Base-by-base conservation (phyloP, 352 stramenopile genomes). In the Chrysophaeum taylorii region DNA sequence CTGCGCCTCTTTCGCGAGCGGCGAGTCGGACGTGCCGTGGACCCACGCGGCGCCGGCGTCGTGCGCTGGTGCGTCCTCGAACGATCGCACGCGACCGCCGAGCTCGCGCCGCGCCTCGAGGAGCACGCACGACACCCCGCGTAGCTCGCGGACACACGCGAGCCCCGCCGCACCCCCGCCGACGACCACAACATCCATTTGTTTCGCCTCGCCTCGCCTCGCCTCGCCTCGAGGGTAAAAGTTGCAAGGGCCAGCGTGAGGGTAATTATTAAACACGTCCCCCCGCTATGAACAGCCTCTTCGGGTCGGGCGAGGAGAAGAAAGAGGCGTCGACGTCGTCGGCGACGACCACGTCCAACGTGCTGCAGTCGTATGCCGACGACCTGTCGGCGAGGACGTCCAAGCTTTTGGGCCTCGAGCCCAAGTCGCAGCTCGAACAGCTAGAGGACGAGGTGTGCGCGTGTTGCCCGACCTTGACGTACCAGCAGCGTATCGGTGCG, bases 21-120 rank as follows among this genome's bases (percentile, higher is more conserved):
- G 52, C 27, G 5, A 23, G 9, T 7, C 52, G 12, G 18, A 16
- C 50, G 14, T 25, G 9, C 52, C 52, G 52, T 63, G 52, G 27
- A 63, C 52, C 52, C 52, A 63, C 9, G 52, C 52, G 7, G 52
- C 52, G 52, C 52, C 52, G 25, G 27, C 27, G 52, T 63, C 52
- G 18, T 15, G n/a, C 50, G n/a, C n/a, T n/a, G n/a, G n/a, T n/a
- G n/a, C n/a, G n/a, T n/a, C n/a, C n/a, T n/a, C n/a, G n/a, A n/a
- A n/a, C n/a, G n/a, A n/a, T n/a, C n/a, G n/a, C n/a, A n/a, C n/a
- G n/a, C n/a, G n/a, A n/a, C n/a, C n/a, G n/a, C n/a, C n/a, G n/a
- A n/a, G n/a, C n/a, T n/a, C n/a, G n/a, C n/a, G n/a, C n/a, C n/a
- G n/a, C n/a, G n/a, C n/a, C n/a, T n/a, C n/a, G n/a, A n/a, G n/a